phyloP scores from a whole-genome alignment of 2,329 filamentous ascomycete species.

The Aureobasidium mangrovei region DNA sequence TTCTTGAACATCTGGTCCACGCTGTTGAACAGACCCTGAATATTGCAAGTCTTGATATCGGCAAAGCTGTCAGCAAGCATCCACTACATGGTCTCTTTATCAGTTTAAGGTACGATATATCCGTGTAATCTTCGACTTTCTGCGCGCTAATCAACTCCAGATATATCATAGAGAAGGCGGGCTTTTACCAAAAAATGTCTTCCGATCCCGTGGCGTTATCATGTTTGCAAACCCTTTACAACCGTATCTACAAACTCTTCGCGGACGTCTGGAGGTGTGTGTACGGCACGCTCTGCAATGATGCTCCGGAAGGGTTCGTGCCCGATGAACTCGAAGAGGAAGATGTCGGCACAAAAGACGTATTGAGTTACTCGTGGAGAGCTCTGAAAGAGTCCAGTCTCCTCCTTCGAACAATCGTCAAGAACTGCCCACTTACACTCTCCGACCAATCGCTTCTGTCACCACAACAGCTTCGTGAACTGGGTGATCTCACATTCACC shows the following conservation, averaged over 20 bases:
- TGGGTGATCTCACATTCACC: constrained; percentile 68
- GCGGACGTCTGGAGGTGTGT: constrained; percentile 69
- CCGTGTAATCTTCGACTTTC: no score
- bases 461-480: constrained; percentile 48
- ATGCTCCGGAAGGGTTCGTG: constrained; percentile 84
- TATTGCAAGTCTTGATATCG: constrained; percentile 56
- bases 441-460: constrained; percentile 21
- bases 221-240: neutral
- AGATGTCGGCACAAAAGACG: constrained; percentile 73
- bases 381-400: constrained; percentile 89
- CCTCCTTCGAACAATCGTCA: constrained; percentile 47
- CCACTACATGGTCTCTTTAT: constrained; percentile 37
- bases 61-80: constrained; percentile 45
- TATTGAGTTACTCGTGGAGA: constrained; percentile 90
- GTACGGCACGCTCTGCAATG: constrained; percentile 72
- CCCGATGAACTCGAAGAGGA: constrained; percentile 69
- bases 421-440: constrained; percentile 15
- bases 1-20: constrained; percentile 51
- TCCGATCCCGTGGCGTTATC: neutral
- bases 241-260: constrained; percentile 38
- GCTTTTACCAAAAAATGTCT: constrained; percentile 8
- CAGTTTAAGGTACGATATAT: constrained; percentile 22
- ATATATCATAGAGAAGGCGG: constrained; percentile 39
- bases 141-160: constrained; percentile 22
- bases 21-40: constrained; percentile 57